Evolutionary conservation across 495 filamentous ascomycete species (phyloP), one percentile per base, ranked within the genome.

Genomic region (Tuber calosporum): DNA sequence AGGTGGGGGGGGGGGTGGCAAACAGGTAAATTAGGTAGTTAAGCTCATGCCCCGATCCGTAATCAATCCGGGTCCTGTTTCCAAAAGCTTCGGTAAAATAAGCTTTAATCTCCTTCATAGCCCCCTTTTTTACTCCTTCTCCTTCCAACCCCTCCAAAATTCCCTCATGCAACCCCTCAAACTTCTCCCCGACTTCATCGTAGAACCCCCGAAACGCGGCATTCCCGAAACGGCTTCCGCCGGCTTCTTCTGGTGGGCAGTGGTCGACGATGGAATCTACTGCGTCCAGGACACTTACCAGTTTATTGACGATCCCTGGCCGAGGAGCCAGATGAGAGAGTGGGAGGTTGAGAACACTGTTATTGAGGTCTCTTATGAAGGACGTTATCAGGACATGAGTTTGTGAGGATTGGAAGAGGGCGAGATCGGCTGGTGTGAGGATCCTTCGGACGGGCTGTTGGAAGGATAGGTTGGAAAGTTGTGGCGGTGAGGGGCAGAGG

Each of bases 21-120:
- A 66, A 81, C 45, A 98, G 85, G 93, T 93, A 98, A 82, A 96
- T 89, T 81, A 94, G 86, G 82, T 98, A 97, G 82, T 99, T 97
- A 68, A 99, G 86, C 83, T 99, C 95, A 82, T 99, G 95, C 11
- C 95, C 95, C 0, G 92, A 96, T 76, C 95, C 95, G 83, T 99
- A 99, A 84, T 99, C 95, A 75, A 99, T 92, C n/a, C 95, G 88
- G 40, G 88, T 87, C 68, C 89, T 86, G 81, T 95, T 96, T 67
- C 95, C 95, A 68, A 97, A 91, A 1, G 90, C 90, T 79, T 96
- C 87, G 73, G 87, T 83, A 68, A 99, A 86, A 80, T 99, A 99
- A 58, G 89, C 87, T 11, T 89, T 90, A 9, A 89, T 85, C 82
- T 99, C 95, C 1, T 84, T 82, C 40, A 90, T 85, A 6, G 90